These are phyloP conservation scores for Pyrenophora tritici-repentis DNA, from an alignment of 2,329 filamentous ascomycete species.

Conservation along the genomic window DNA sequence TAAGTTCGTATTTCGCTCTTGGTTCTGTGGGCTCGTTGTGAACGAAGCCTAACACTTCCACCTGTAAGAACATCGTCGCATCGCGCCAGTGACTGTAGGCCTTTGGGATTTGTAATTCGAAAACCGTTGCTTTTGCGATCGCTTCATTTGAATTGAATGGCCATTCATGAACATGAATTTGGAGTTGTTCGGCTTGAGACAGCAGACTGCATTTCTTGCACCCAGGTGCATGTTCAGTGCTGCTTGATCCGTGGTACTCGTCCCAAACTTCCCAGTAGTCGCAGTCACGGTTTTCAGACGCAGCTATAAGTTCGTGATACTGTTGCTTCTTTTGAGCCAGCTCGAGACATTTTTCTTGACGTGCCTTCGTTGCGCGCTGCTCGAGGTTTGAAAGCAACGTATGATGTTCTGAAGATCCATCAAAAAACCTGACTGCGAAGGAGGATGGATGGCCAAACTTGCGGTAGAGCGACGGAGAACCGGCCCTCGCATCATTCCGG, in stretches of 20 bases:
- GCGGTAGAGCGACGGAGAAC: slow-evolving; percentile 46
- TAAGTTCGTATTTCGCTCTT: slow-evolving; percentile 16
- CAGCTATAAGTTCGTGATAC: slow-evolving; percentile 22
- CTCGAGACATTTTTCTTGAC: slow-evolving; percentile 30
- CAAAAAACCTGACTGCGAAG: slow-evolving; percentile 58
- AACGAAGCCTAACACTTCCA: slow-evolving; percentile 44
- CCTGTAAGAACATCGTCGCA: slow-evolving; percentile 50
- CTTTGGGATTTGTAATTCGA: slow-evolving; percentile 56
- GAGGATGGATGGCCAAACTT: slow-evolving; percentile 42
- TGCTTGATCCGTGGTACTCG: not conserved
- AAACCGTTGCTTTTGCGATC: slow-evolving; percentile 54
- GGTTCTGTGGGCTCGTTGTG: not conserved
- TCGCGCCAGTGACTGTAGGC: slow-evolving; percentile 58
- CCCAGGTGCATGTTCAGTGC: not conserved
- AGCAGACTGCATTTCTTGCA: not conserved
- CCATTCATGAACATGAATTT: slow-evolving; percentile 61
- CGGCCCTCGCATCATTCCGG: slow-evolving; percentile 9
- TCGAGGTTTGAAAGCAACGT: slow-evolving; percentile 48
- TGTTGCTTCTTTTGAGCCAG: slow-evolving; percentile 12
- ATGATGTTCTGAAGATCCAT: slow-evolving; percentile 52
- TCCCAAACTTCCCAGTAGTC: slow-evolving; percentile 7
- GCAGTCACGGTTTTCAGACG: slow-evolving; percentile 15
- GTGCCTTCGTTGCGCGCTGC: slow-evolving; percentile 35
- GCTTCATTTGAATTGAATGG: slow-evolving; percentile 51
- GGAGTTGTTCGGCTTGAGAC: slow-evolving; percentile 44